These are phyloP conservation scores for Corymbia citriodora DNA, from an alignment of 441 rosid species.

Conservation along the genomic window DNA sequence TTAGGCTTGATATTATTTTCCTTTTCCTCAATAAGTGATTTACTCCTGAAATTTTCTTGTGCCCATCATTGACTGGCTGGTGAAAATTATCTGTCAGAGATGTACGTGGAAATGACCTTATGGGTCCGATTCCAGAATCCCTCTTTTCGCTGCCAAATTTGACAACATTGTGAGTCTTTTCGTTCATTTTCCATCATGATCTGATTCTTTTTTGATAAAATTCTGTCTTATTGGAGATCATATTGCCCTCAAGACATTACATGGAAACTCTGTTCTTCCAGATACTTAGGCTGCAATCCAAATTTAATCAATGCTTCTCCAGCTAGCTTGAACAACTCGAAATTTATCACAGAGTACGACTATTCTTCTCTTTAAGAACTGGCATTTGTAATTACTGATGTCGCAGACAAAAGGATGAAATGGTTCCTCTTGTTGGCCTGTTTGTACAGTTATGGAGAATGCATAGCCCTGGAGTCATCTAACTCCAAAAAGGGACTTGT, in stretches of 20 bases:
- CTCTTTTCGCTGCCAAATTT: slow-evolving; percentile 28
- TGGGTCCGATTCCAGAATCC: slow-evolving; percentile 31
- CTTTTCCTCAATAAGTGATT: background rate
- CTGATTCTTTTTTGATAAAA: background rate
- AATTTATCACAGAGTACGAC: slow-evolving; percentile 44
- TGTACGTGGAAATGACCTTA: slow-evolving; percentile 41
- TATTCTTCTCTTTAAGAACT: background rate
- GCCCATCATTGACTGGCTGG: background rate
- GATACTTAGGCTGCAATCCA: slow-evolving; percentile 55
- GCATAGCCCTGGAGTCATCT: slow-evolving; percentile 15
- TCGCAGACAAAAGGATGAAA: background rate
- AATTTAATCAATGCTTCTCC: slow-evolving; percentile 19
- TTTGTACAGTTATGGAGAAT: slow-evolving; percentile 36
- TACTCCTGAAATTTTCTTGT: background rate
- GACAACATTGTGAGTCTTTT: slow-evolving; percentile 37
- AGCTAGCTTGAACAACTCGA: slow-evolving; percentile 19
- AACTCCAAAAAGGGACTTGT: slow-evolving; percentile 18
- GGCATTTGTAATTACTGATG: background rate
- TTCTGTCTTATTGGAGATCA: background rate
- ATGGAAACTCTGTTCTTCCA: slow-evolving; percentile 9
- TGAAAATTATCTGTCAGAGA: slow-evolving; percentile 37
- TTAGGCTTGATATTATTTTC: background rate
- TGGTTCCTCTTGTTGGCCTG: slow-evolving; percentile 1
- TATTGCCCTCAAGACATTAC: background rate
- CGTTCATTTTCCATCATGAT: background rate